These are phyloP conservation scores for Petasospora fabianii DNA, from an alignment of 1,139 yeast species.

Conservation along the genomic window DNA sequence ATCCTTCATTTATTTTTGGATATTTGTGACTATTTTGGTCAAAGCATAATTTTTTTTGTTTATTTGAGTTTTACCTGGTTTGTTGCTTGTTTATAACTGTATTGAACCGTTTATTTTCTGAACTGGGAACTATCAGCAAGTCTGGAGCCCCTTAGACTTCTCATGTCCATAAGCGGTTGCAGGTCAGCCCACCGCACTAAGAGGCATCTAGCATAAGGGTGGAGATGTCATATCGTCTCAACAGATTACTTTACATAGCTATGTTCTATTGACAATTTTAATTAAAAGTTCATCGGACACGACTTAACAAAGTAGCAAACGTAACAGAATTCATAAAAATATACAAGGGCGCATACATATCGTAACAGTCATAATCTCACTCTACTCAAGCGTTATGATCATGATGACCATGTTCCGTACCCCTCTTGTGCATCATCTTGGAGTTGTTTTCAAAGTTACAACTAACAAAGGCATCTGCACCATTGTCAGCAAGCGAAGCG, in stretches of 20 bases:
- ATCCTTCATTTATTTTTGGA: constrained; percentile 52
- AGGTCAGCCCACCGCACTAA: neutral
- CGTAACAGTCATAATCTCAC: neutral
- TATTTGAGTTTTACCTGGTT: neutral
- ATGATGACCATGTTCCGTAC: constrained; percentile 13
- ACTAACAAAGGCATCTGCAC: constrained; percentile 36
- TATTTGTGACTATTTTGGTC: constrained; percentile 6
- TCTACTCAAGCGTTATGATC: constrained; percentile 9
- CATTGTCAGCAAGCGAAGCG: constrained; percentile 37
- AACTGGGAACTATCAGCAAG: no score
- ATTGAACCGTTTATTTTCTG: no score
- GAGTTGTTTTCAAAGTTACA: constrained; percentile 33
- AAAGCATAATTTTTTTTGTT: neutral
- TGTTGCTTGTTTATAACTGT: no score
- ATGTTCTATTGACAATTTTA: no score
- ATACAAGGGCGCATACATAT: neutral
- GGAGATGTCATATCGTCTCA: no score
- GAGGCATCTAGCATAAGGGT: neutral
- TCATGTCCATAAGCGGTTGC: neutral
- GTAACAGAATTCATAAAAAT: neutral
- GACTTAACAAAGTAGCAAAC: neutral
- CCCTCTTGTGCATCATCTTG: constrained; percentile 29
- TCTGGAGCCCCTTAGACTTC: no score
- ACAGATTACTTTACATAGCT: no score
- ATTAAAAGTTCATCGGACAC: no score